Conservation (phyloP, 176 grass and related monocot species). For the Tillandsia fasciculata region DNA sequence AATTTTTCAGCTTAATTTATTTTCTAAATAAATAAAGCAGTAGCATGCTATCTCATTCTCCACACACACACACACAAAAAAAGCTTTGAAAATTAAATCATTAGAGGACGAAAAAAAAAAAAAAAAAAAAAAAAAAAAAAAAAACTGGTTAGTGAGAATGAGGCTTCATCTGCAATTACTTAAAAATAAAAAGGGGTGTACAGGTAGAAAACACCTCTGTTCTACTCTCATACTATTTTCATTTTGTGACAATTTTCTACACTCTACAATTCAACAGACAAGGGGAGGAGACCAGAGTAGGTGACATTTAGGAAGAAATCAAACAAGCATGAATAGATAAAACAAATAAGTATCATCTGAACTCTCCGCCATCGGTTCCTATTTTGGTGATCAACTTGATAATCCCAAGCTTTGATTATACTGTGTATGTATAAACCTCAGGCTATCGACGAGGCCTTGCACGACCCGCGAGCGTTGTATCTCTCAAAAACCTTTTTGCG, state of each 20-base stretch:
- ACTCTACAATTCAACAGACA: neutral
- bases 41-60: neutral
- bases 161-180: neutral
- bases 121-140: too few species aligned
- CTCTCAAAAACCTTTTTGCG: conserved; percentile 78
- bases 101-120: too few species aligned
- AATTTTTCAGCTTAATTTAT: too few species aligned
- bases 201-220: neutral
- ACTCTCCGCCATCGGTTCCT: neutral
- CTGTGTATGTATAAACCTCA: conserved; percentile 46
- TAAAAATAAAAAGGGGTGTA: too few species aligned
- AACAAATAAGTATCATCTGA: neutral
- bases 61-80: too few species aligned
- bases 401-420: neutral
- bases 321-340: neutral
- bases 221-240: neutral
- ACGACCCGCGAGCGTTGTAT: conserved; percentile 67
- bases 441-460: conserved; percentile 53
- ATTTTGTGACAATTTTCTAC: neutral
- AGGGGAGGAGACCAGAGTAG: too few species aligned
- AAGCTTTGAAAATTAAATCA: neutral
- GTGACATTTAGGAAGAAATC: neutral
- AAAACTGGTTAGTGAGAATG: neutral
- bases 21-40: too few species aligned
- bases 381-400: neutral